These are phyloP conservation scores for Xylariaceae sp. DNA, from an alignment of 2,329 filamentous ascomycete genomes.

Conservation along the genomic window DNA sequence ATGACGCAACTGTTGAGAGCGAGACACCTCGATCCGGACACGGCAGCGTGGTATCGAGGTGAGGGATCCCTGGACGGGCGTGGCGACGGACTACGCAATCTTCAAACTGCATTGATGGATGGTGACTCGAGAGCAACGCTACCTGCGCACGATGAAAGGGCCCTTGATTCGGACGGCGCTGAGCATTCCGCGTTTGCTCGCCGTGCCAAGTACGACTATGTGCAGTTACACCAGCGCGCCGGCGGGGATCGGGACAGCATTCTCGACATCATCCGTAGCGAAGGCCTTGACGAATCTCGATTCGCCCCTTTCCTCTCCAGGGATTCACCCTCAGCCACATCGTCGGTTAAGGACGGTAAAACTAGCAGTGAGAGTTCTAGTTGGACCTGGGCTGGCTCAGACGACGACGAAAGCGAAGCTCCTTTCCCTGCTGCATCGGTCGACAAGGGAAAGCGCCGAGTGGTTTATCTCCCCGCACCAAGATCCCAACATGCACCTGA, in stretches of 20 bases:
- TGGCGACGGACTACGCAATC: too few relatives aligned
- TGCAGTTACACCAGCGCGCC: constrained; percentile 21
- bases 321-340: constrained; percentile 12
- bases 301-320: constrained; percentile 35
- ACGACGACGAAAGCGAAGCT: constrained; percentile 20
- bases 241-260: constrained; percentile 57
- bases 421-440: not conserved
- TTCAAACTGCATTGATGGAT: too few relatives aligned
- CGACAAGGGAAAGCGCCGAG: constrained; percentile 22
- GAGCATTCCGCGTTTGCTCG: too few relatives aligned
- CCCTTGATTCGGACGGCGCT: too few relatives aligned
- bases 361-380: constrained; percentile 25
- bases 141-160: too few relatives aligned
- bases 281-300: constrained; percentile 51
- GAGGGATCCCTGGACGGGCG: too few relatives aligned
- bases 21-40: too few relatives aligned
- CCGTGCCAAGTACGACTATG: not conserved
- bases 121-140: too few relatives aligned
- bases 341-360: constrained; percentile 16
- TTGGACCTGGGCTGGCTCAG: constrained; percentile 27
- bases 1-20: too few relatives aligned
- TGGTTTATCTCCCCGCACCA: too few relatives aligned
- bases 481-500: not conserved
- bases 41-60: too few relatives aligned
- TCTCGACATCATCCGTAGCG: constrained; percentile 57